Evolutionary conservation across 1,284 basidiomycete species (phyloP).

Genomic region (Cryptococcus sp.): DNA sequence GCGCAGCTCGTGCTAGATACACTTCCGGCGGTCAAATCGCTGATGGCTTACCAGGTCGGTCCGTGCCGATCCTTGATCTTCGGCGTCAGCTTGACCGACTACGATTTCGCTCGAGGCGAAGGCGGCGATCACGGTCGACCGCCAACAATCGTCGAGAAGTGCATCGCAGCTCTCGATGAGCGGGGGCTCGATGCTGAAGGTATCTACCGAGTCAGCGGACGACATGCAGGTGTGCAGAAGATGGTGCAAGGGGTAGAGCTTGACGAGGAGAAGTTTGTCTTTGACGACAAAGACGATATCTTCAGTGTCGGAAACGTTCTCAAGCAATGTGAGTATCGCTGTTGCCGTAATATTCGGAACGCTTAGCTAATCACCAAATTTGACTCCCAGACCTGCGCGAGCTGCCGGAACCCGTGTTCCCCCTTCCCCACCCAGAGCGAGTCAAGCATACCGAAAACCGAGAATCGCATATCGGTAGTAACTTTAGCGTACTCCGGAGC

Average conservation of each 20-base stretch:
- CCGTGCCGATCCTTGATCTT: constrained; percentile 80
- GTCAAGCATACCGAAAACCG: constrained; percentile 76
- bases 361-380: background rate
- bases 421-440: constrained; percentile 77
- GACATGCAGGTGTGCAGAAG: constrained; percentile 82
- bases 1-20: constrained; percentile 5
- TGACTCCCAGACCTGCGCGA: constrained; percentile 78
- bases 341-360: background rate
- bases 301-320: constrained; percentile 87
- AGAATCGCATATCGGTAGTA: constrained; percentile 71
- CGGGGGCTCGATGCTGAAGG: constrained; percentile 78
- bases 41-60: constrained; percentile 65
- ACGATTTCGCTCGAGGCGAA: constrained; percentile 76
- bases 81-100: constrained; percentile 87
- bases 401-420: constrained; percentile 90
- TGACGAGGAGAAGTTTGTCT: constrained; percentile 81
- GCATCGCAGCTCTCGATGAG: constrained; percentile 79
- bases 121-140: constrained; percentile 64
- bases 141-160: constrained; percentile 82
- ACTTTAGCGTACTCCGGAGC: constrained; percentile 71
- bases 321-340: constrained; percentile 63
- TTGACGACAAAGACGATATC: constrained; percentile 77
- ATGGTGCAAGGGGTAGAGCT: constrained; percentile 86
- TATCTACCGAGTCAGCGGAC: constrained; percentile 63
- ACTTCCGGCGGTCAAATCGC: constrained; percentile 46